Base-by-base conservation (phyloP, 352 stramenopile genomes). In the Phytophthora foliorum region DNA sequence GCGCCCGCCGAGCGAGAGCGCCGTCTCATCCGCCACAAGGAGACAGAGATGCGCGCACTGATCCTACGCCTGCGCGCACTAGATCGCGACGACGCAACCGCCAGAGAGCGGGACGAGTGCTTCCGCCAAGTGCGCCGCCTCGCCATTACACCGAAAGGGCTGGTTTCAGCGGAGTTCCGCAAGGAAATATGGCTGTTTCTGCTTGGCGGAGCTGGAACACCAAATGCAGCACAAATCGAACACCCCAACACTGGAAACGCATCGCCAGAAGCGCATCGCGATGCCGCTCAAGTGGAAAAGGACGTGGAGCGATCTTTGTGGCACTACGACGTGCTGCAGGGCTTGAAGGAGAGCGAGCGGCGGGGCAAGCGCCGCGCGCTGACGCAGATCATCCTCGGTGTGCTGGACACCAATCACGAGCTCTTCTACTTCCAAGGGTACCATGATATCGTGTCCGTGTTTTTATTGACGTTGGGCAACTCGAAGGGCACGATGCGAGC, bases 371-470 rank as follows among this genome's bases (percentile, higher is more conserved):
- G 86, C 6, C 71, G 72, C 22, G 78, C 80, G 31, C 79, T 94
- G 45, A 88, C 78, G 17, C 76, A 85, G 24, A 58, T 91, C n/a
- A 93, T 93, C 51, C 49, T 87, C 24, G 61, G 60, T 10, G 78
- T 90, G 42, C 66, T 94, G 25, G 45, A 63, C 14, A 38, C 68
- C 16, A 80, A 93, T 52, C 36, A 70, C 8, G 75, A 88, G 21
- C 56, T 94, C 41, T 88, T 91, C 55, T 96, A 96, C 72, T 95
- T 92, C 51, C 89, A 96, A 86, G 96, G 96, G 29, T 99, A 96
- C 74, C 95, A 99, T 73, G 96, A 99, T 74, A 87, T 98, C 19
- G 89, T 87, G 25, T 95, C 89, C 19, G 85, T 97, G 22, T 93
- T 96, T 50, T 62, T 93, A 29, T 60, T 96, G 29, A 85, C 83